phyloP scores from a whole-genome alignment of 352 stramenopile genomes.

The Blastocystis sp. region DNA sequence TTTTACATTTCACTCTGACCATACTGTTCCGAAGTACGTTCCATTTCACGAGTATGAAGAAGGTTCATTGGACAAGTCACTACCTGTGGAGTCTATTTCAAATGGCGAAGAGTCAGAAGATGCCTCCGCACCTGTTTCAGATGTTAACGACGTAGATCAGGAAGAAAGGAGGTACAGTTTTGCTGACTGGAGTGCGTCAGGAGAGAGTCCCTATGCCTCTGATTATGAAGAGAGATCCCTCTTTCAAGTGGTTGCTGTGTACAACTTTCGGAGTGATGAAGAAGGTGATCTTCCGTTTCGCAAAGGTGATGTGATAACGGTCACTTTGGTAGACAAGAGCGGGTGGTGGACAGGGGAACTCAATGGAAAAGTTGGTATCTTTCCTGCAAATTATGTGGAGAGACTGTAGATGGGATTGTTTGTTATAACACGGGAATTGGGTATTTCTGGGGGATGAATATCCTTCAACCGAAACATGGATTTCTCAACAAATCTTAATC shows the following conservation, averaged over 20 bases:
- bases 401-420: not conserved
- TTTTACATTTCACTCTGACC: not conserved
- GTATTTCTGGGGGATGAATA: not conserved
- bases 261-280: not conserved
- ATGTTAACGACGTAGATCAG: not conserved
- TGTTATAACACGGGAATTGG: slow-evolving; percentile 10
- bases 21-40: not conserved
- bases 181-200: not conserved
- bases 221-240: not conserved
- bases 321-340: not conserved
- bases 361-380: not conserved
- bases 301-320: slow-evolving; percentile 13
- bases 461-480: not conserved
- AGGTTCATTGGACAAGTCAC: not conserved
- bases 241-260: not conserved
- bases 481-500: not conserved
- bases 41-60: slow-evolving; percentile 1
- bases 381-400: slow-evolving; percentile 24
- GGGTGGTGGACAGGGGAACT: slow-evolving; percentile 6
- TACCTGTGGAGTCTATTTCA: not conserved
- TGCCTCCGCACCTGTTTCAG: not conserved
- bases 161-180: not conserved
- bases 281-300: slow-evolving; percentile 3
- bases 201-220: not conserved
- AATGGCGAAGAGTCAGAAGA: not conserved